Evolutionary conservation across 768 basidiomycete genomes (phyloP), one percentile per base, ranked within the genome.

Genomic region (Podaxis rugospora): DNA sequence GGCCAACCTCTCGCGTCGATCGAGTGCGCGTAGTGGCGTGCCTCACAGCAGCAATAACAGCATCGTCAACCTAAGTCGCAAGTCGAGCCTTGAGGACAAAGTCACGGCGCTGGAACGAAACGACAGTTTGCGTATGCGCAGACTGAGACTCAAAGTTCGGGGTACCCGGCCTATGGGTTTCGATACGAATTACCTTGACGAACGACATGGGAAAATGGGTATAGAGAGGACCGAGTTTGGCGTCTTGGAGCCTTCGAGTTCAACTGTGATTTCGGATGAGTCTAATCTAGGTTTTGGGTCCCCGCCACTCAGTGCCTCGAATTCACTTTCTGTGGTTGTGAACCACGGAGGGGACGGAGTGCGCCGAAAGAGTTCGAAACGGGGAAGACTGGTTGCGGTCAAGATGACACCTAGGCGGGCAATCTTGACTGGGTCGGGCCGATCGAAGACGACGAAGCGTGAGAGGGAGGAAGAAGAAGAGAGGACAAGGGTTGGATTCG

Each of bases 401-500:
- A 82, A 81, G 68, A 75, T 80, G 72, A 80, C 78, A 0, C 72
- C 76, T 36, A 68, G 80, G 57, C 73, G 70, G 35, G 62, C 66
- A 11, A 59, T 63, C 23, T 68, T 27, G 27, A 27, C 68, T n/a
- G 35, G 51, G 21, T 50, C 53, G 9, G 40, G 40, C 18, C 40
- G 40, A 42, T 35, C 62, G 16, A 54, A 44, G 51, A 64, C 65
- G 55, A 61, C 62, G 11, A 67, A 54, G 51, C 61, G 62, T 39
- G 65, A 64, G 27, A 67, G 63, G 28, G 72, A 76, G 40, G 72
- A 75, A 66, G 80, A 82, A 63, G 86, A 87, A 67, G 87, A 91
- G 61, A 74, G 91, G 59, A 92, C 90, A 59, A 69, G 89, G 42
- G 88, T 92, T 51, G 85, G 84, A 51, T 93, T 93, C 65, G 83